Conservation (phyloP, 768 basidiomycete species). For the Podaxis pistillaris region DNA sequence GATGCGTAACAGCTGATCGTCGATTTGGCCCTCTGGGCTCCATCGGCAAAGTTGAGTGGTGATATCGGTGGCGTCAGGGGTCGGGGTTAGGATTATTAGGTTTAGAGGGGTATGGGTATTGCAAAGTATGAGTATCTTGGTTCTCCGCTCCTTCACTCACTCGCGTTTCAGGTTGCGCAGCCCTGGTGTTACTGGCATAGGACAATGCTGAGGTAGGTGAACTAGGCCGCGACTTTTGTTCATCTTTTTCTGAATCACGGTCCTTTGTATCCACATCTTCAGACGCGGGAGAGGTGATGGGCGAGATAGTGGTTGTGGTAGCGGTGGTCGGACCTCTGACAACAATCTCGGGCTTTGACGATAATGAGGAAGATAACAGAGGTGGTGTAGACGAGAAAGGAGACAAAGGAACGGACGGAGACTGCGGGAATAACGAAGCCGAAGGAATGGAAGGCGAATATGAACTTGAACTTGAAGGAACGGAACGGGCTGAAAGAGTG, state of each 20-base stretch:
- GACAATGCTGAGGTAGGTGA: background rate
- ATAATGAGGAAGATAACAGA: background rate
- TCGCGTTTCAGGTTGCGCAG: background rate
- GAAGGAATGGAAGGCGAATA: background rate
- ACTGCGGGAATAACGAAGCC: background rate
- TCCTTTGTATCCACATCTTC: background rate
- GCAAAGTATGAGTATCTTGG: background rate
- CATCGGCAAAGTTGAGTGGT: background rate
- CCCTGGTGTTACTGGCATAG: background rate
- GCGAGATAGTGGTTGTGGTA: background rate
- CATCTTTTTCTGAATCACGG: no score
- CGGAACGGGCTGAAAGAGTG: background rate
- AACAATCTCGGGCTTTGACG: background rate
- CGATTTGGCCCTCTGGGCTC: background rate
- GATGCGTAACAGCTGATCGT: constrained; percentile 7
- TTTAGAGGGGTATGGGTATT: background rate
- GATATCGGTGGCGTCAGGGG: background rate
- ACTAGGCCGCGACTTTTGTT: background rate
- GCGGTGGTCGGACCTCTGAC: constrained; percentile 3
- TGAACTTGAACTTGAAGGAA: background rate
- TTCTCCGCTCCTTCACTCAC: background rate
- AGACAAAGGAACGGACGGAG: background rate
- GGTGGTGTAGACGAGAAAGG: background rate
- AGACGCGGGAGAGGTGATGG: background rate
- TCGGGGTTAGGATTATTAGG: background rate